phyloP scores from a whole-genome alignment of 2,329 filamentous ascomycete genomes.

The Trichoderma sp. region DNA sequence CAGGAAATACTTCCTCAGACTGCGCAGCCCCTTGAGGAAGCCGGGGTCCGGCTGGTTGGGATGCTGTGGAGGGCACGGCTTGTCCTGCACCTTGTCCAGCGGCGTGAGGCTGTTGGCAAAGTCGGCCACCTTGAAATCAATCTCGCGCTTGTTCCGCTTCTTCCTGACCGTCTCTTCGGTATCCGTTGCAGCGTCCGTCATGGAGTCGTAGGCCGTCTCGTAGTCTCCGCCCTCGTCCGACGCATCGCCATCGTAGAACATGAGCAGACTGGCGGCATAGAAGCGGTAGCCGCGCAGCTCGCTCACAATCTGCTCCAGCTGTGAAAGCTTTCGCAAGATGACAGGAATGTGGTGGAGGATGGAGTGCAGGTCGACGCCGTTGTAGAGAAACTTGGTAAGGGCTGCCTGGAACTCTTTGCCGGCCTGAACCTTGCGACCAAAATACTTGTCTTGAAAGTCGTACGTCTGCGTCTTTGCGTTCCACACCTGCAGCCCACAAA shows the following conservation, averaged over 20 bases:
- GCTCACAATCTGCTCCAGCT: conserved; percentile 81
- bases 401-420: conserved; percentile 88
- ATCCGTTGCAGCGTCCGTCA: conserved; percentile 61
- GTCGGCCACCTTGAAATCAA: conserved; percentile 96
- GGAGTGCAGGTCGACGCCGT: conserved; percentile 79
- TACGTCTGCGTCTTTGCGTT: conserved; percentile 81
- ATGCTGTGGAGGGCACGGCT: conserved; percentile 77
- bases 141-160: conserved; percentile 59
- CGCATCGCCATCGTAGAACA: conserved; percentile 91
- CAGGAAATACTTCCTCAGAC: conserved; percentile 80
- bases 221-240: conserved; percentile 52
- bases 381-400: conserved; percentile 85
- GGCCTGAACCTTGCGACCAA: conserved; percentile 82
- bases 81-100: conserved; percentile 67
- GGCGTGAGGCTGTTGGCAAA: conserved; percentile 97
- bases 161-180: conserved; percentile 56
- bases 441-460: conserved; percentile 98
- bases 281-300: conserved; percentile 84
- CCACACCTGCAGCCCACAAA: conserved; percentile 97
- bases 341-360: conserved; percentile 85
- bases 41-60: conserved; percentile 82
- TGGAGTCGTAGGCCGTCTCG: conserved; percentile 58
- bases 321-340: conserved; percentile 79
- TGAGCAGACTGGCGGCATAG: conserved; percentile 90
- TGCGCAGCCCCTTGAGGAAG: conserved; percentile 82